phyloP scores from a whole-genome alignment of 306 rosid species.

The Begonia masoniana region DNA sequence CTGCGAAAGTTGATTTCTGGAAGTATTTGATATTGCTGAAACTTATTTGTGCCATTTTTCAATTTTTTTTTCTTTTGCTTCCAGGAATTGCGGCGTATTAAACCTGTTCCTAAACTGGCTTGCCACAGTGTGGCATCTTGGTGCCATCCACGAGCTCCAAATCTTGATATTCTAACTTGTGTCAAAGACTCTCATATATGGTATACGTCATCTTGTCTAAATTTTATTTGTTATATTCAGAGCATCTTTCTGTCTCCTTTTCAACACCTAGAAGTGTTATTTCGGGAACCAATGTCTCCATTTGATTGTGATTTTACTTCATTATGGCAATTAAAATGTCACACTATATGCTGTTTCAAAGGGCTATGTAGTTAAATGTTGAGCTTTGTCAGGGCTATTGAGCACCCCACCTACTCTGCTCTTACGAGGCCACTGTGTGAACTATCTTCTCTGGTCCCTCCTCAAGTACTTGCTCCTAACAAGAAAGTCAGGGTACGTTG shows the following conservation, averaged over 20 bases:
- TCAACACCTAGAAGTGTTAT: background rate
- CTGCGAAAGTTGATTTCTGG: conserved; percentile 6
- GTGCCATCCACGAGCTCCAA: conserved; percentile 99
- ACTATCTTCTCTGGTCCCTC: conserved; percentile 86
- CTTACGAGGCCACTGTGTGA: conserved; percentile 96
- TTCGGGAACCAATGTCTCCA: background rate
- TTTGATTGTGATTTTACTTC: background rate
- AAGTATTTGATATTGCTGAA: conserved; percentile 9
- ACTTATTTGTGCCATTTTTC: conserved; percentile 1
- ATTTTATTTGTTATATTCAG: background rate
- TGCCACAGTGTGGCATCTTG: conserved; percentile 99
- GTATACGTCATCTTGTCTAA: conserved; percentile 22
- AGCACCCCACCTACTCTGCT: conserved; percentile 97
- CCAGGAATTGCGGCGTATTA: conserved; percentile 92
- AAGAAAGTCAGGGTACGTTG: conserved; percentile 87
- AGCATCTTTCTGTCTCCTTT: background rate
- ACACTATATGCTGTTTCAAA: background rate
- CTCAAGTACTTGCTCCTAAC: conserved; percentile 74
- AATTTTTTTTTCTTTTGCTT: conserved; percentile 11
- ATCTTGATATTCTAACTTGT: conserved; percentile 93
- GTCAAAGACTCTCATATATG: conserved; percentile 97
- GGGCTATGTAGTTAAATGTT: conserved; percentile 9
- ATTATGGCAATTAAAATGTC: background rate
- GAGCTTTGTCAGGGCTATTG: conserved; percentile 72
- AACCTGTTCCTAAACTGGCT: conserved; percentile 90